Base-by-base conservation (phyloP, 331 rosid species). In the Ulmus americana region DNA sequence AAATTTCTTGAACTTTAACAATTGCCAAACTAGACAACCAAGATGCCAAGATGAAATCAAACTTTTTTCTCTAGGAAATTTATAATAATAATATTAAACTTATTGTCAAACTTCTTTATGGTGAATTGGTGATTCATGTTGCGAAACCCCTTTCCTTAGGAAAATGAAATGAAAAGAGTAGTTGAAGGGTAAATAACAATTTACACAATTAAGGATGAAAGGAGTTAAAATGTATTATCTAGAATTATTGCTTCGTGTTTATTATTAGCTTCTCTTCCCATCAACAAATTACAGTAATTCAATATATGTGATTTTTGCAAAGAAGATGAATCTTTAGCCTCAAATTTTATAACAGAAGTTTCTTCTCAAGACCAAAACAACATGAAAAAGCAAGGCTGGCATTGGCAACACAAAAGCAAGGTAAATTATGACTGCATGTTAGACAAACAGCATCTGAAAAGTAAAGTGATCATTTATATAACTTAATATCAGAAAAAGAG, bases 151-250 rank as follows among this genome's bases (percentile, higher is more conserved):
- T 28, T 28, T 28, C 35, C 35, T 28, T 28, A 28, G 35, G 35
- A 28, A 28, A 28, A 28, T 28, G 35, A 28, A 28, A 28, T 28
- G 35, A 28, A 11, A 35, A 8, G 6, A 3, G 13, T 10, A 22
- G 35, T 13, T 13, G 8, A n/a, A 9, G 1, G 10, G 54, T 5
- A n/a, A 13, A n/a, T 11, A 10, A 11, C 15, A 4, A 9, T 9
- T 6, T 11, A 52, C 61, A 65, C 43, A 43, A 41, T 43, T 49
- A 15, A 42, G 51, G 22, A 65, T 43, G n/a, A 54, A 54, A 42
- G 35, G 50, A 54, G 45, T 14, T 12, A 42, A 10, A 44, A 45
- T 28, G 39, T 0, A 62, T 18, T 13, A 7, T 5, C 61, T 2
- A 14, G 5, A 45, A 8, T 28, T 55, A 1, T n/a, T 28, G 43